Conservation (phyloP, 208 protist species). For the Leishmania tarentolae region DNA sequence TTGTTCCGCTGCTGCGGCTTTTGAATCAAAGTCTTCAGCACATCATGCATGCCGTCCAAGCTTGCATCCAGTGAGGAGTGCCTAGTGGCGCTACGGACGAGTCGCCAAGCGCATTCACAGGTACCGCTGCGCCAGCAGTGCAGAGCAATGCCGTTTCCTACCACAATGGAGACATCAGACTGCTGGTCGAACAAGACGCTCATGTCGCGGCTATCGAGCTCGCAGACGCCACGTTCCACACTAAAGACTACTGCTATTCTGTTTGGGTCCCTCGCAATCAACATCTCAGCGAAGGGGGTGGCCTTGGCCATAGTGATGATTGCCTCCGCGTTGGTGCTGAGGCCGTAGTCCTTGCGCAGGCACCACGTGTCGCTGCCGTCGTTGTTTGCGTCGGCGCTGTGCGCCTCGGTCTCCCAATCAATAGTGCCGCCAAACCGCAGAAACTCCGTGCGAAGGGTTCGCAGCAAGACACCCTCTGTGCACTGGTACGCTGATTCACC, state of each 20-base stretch:
- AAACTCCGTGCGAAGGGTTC: slow-evolving; percentile 71
- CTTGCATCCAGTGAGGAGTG: slow-evolving; percentile 12
- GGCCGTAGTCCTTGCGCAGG: slow-evolving; percentile 73
- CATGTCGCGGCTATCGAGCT: slow-evolving; percentile 9
- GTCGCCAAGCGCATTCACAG: slow-evolving; percentile 45
- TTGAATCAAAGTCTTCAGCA: slow-evolving; percentile 27
- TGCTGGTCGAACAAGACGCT: slow-evolving; percentile 41
- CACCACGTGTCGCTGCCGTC: slow-evolving; percentile 74
- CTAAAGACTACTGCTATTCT: slow-evolving; percentile 68
- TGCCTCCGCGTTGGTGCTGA: slow-evolving; percentile 56
- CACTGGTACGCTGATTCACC: slow-evolving; percentile 76
- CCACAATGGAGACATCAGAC: slow-evolving; percentile 58
- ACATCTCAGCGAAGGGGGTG: slow-evolving; percentile 33
- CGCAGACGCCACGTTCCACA: slow-evolving; percentile 49
- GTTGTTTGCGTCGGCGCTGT: slow-evolving; percentile 61
- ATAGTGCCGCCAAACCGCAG: slow-evolving; percentile 74
- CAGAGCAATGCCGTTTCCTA: slow-evolving; percentile 57
- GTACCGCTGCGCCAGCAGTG: slow-evolving; percentile 57
- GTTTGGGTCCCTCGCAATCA: slow-evolving; percentile 72
- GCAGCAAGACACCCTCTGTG: slow-evolving; percentile 58
- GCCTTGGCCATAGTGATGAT: slow-evolving; percentile 62
- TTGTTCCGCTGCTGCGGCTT: slow-evolving; percentile 31
- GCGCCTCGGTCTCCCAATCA: slow-evolving; percentile 62
- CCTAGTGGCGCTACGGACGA: slow-evolving; percentile 31
- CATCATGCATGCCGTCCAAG: slow-evolving; percentile 26